Percentiles rank a stretch among this genome's conserved stretches.
phyloP scores from a whole-genome alignment of 2,329 filamentous ascomycete species.

The Claviceps paspali region DNA sequence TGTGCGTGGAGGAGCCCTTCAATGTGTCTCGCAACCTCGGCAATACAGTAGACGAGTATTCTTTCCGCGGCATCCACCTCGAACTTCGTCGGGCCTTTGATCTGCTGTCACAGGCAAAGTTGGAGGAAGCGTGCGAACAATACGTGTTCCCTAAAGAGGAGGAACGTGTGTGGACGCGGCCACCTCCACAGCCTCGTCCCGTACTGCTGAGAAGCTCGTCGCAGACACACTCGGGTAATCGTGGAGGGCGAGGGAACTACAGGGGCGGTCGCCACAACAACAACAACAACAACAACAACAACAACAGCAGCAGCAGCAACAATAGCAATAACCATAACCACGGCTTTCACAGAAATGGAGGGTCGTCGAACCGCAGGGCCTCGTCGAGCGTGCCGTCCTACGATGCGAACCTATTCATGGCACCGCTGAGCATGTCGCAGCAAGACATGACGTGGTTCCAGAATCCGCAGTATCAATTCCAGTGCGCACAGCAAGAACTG shows the following conservation, averaged over 20 bases:
- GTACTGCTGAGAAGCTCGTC: conserved; percentile 46
- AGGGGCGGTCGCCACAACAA: conserved; percentile 33
- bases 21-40: conserved; percentile 79
- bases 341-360: conserved; percentile 17
- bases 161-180: conserved; percentile 43
- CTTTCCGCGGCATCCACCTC: conserved; percentile 78
- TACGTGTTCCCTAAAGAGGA: conserved; percentile 82
- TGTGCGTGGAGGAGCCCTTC: conserved; percentile 96
- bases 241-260: conserved; percentile 33
- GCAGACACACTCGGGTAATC: conserved; percentile 36
- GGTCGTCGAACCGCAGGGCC: conserved; percentile 32
- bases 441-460: conserved; percentile 37
- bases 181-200: conserved; percentile 37
- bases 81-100: conserved; percentile 85
- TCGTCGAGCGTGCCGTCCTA: conserved; percentile 37
- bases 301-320: too few relatives aligned
- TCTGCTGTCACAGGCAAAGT: conserved; percentile 59
- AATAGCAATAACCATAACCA: conserved; percentile 25
- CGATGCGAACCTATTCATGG: conserved; percentile 32
- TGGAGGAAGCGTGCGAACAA: conserved; percentile 74
- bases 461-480: conserved; percentile 25
- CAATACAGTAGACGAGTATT: conserved; percentile 91
- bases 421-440: conserved; percentile 25
- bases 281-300: conserved; percentile 18
- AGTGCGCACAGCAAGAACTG: conserved; percentile 24